A percentile compares a stretch with the other conserved stretches of the same genome.
Conservation (phyloP, 768 basidiomycete species). For the Lactarius deliciosus region DNA sequence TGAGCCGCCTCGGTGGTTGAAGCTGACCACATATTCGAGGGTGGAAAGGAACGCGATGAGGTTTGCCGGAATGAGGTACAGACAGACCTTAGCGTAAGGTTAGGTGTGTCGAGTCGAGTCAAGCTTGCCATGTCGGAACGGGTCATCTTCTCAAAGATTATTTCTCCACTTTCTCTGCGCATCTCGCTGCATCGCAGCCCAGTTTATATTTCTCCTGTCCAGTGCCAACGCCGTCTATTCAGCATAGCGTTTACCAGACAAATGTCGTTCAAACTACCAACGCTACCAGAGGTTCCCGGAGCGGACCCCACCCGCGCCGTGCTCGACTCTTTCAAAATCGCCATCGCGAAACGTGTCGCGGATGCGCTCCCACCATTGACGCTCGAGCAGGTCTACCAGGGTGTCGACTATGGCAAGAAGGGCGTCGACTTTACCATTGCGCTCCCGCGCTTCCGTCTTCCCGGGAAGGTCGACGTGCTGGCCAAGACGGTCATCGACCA, state of each 20-base stretch:
- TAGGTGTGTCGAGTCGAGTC: constrained; percentile 2
- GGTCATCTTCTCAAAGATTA: constrained; percentile 14
- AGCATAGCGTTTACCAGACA: neutral
- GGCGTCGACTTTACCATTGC: constrained; percentile 93
- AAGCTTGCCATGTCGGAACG: neutral
- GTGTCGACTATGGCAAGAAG: constrained; percentile 90
- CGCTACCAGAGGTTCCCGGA: constrained; percentile 43
- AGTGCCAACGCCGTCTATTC: constrained; percentile 6
- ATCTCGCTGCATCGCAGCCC: constrained; percentile 24
- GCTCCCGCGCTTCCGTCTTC: constrained; percentile 84
- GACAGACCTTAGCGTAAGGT: constrained; percentile 16
- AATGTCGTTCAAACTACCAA: constrained; percentile 33
- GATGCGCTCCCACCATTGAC: constrained; percentile 64
- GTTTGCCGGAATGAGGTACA: neutral
- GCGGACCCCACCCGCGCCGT: constrained; percentile 65
- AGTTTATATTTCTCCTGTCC: neutral
- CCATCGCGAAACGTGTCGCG: constrained; percentile 71
- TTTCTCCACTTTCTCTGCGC: constrained; percentile 9
- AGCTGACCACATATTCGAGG: neutral
- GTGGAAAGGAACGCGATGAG: neutral
- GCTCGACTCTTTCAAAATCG: constrained; percentile 76
- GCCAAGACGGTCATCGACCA: constrained; percentile 71
- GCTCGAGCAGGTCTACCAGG: constrained; percentile 75
- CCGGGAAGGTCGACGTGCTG: constrained; percentile 77
- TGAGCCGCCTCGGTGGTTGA: constrained; percentile 2